Evolutionary conservation across 192 early-diverging fungal species (phyloP), one percentile per base, ranked within the genome.

Genomic region (Rhizoclosmatium globosum): DNA sequence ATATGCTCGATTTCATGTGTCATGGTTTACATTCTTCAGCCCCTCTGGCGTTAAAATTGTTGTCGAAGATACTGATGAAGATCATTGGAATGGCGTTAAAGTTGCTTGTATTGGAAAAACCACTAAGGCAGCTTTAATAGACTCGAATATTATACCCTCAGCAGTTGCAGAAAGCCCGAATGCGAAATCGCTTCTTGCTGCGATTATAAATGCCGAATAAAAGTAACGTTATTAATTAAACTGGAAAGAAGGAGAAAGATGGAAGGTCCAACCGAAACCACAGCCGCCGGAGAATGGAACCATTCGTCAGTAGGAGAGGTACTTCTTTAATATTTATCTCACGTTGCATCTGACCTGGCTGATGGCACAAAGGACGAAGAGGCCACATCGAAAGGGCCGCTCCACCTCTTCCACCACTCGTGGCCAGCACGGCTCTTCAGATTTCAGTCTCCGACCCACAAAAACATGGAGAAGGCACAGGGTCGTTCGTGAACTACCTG

Each of bases 381-480:
- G 9, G 50, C 50, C 50, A 13, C 50, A 53, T 7, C 50, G 9
- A 53, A 53, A 13, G 9, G 17, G 43, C 7, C 67, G 7, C 43
- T 7, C 67, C 38, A 19, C 21, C 70, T 43, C 53, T 72, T 17
- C n/a, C 38, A 7, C 53, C 70, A 19, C 70, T 58, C 53, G 31
- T 21, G 19, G 23, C 50, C 53, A 39, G 53, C 70, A 58, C 0
- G 47, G 85, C 74, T 46, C 59, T 86, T 53, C 56, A 64, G 38
- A 88, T 96, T 31, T 87, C 88, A 0, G 89, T 99, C 9, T 85
- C 80, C 31, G 93, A 96, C 69, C 89, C 97, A 7, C 90, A 93
- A 74, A 99, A 97, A 83, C 94, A 97, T 72, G 92, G 93, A 48
- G 97, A 99, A 74, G 95, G 95, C 4, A 92, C 94, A 0, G 86